These are phyloP conservation scores for Ceratocystis diversiconidia DNA, from an alignment of 2,329 filamentous ascomycete genomes.

Conservation along the genomic window DNA sequence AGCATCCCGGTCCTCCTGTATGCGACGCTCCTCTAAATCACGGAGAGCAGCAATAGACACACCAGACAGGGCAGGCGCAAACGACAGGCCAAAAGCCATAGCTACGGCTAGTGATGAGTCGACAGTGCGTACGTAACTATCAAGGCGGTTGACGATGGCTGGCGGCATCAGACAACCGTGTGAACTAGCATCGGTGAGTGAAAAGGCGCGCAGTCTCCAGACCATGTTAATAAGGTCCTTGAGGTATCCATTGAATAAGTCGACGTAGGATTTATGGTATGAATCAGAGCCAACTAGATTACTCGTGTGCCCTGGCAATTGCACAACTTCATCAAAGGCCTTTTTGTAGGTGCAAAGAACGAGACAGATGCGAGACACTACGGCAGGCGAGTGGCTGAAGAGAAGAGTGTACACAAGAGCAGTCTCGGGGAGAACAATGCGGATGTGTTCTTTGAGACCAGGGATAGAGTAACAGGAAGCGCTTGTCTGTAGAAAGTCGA, in stretches of 20 bases:
- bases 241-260: slow-evolving; percentile 65
- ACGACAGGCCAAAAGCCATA: slow-evolving; percentile 43
- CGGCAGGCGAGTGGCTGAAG: slow-evolving; percentile 49
- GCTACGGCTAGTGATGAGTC: slow-evolving; percentile 34
- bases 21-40: slow-evolving; percentile 41
- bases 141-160: slow-evolving; percentile 32
- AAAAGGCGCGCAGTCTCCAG: slow-evolving; percentile 63
- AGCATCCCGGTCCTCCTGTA: slow-evolving; percentile 22
- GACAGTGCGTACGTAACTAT: slow-evolving; percentile 35
- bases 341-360: slow-evolving; percentile 60
- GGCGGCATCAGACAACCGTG: slow-evolving; percentile 38
- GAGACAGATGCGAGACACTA: slow-evolving; percentile 53
- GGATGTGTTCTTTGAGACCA: slow-evolving; percentile 38
- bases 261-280: slow-evolving; percentile 47
- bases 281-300: slow-evolving; percentile 36
- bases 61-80: slow-evolving; percentile 42
- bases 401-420: slow-evolving; percentile 56
- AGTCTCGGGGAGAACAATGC: slow-evolving; percentile 53
- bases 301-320: neutral
- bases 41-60: slow-evolving; percentile 42
- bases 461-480: slow-evolving; percentile 41
- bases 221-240: slow-evolving; percentile 79
- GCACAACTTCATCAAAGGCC: slow-evolving; percentile 44
- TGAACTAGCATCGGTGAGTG: slow-evolving; percentile 46
- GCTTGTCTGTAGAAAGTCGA: slow-evolving; percentile 56